Evolutionary conservation across 768 basidiomycete genomes (phyloP).

Genomic region (Lactarius trivialis): DNA sequence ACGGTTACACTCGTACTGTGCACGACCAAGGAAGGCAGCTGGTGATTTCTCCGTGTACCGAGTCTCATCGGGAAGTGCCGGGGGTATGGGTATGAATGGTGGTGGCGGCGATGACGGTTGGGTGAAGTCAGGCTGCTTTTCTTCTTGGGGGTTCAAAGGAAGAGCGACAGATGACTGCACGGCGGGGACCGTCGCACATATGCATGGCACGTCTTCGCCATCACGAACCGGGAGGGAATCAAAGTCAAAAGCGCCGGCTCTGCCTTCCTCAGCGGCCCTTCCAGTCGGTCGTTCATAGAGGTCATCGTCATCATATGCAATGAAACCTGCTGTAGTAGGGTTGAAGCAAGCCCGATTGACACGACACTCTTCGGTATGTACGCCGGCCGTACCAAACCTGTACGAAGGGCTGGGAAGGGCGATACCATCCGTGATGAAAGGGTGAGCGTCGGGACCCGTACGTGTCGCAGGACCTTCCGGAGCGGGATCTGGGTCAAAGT

Average conservation of each 20-base stretch:
- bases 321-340: conserved; percentile 30
- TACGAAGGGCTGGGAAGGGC: conserved; percentile 14
- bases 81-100: neutral
- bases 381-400: conserved; percentile 15
- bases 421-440: conserved; percentile 22
- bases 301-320: conserved; percentile 29
- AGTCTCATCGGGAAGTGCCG: neutral
- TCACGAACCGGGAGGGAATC: conserved; percentile 30
- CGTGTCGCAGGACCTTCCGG: conserved; percentile 42
- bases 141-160: conserved; percentile 14
- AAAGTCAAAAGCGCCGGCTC: conserved; percentile 31
- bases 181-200: conserved; percentile 16
- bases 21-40: conserved; percentile 12
- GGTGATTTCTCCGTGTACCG: conserved; percentile 7
- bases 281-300: conserved; percentile 12
- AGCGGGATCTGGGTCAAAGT: conserved; percentile 39
- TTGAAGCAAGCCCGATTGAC: conserved; percentile 21
- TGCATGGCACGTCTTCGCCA: conserved; percentile 21
- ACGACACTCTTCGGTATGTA: conserved; percentile 21
- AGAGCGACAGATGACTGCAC: conserved; percentile 22
- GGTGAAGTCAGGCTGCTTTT: conserved; percentile 1
- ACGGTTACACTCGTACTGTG: conserved; percentile 17
- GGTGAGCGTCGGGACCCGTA: conserved; percentile 30
- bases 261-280: conserved; percentile 15
- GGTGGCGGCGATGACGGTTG: neutral